phyloP scores from a whole-genome alignment of 2,329 filamentous ascomycete genomes.

The Pleomassaria siparia region DNA sequence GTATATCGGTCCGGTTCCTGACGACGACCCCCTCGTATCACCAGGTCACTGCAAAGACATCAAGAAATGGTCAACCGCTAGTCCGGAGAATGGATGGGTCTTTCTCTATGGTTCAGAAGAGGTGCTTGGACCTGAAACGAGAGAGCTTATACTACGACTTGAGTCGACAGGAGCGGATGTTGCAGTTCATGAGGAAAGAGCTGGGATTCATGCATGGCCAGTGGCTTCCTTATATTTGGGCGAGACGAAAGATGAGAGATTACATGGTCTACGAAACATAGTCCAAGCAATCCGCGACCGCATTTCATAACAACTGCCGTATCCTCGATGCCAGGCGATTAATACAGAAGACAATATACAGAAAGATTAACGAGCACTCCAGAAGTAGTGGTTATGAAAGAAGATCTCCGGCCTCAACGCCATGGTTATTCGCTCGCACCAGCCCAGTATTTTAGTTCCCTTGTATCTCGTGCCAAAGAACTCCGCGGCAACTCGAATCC shows the following conservation, averaged over 20 bases:
- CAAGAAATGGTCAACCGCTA: constrained; percentile 66
- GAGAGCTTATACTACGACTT: constrained; percentile 60
- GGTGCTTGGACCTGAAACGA: constrained; percentile 72
- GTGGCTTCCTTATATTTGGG: constrained; percentile 65
- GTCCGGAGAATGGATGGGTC: constrained; percentile 67
- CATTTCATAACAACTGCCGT: constrained; percentile 18
- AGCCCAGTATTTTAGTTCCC: constrained; percentile 1
- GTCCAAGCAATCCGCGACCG: constrained; percentile 39
- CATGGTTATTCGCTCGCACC: too few species aligned
- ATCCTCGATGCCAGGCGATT: not conserved
- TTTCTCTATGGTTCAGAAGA: constrained; percentile 76
- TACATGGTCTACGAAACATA: constrained; percentile 51
- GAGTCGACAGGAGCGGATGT: constrained; percentile 57
- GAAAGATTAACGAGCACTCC: too few species aligned
- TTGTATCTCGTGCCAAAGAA: not conserved
- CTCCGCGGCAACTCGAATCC: constrained; percentile 2
- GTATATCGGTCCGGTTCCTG: constrained; percentile 60
- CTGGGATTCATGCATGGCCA: constrained; percentile 80
- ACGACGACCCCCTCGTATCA: constrained; percentile 62
- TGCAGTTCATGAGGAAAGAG: constrained; percentile 61
- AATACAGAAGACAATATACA: not conserved
- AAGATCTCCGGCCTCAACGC: too few species aligned
- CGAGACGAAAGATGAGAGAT: constrained; percentile 48
- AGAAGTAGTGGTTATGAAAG: too few species aligned
- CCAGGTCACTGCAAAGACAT: constrained; percentile 70